Evolutionary conservation across 2,329 filamentous ascomycete genomes (phyloP), one percentile per base, ranked within the genome.

Genomic region (Didymella pomorum): DNA sequence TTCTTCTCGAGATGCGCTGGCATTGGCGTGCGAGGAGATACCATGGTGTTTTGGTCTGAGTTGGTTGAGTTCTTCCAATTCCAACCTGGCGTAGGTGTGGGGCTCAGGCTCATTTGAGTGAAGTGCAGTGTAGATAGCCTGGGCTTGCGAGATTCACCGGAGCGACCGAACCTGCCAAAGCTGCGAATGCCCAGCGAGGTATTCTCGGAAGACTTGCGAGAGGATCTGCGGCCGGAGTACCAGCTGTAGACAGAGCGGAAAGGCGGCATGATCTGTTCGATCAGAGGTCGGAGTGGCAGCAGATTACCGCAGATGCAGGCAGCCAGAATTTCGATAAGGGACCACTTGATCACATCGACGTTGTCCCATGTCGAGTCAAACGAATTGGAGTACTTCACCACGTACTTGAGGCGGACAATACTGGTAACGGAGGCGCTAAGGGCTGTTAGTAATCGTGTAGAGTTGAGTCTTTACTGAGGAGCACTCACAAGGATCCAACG

Each of bases 291-390:
- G 7, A 66, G 58, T 14, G 63, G 51, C 37, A 66, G 43, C 20
- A 64, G 18, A 35, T 66, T 66, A 25, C 63, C 63, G 21, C 61
- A 63, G 6, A 64, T 57, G 28, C 61, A 66, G 12, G 63, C 63
- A 16, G 61, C 43, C 10, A 66, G 48, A 5, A 62, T 58, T 42
- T 66, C 63, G 25, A 66, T 64, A 4, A 64, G 51, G n/a, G 63
- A 66, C 63, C 63, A 66, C 21, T 62, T 64, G 51, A 61, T 50
- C 4, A 64, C 52, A 25, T 66, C 61, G n/a, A 62, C 63, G 14
- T 66, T 64, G 14, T 66, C 63, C 63, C 61, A 66, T 1, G 63
- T 66, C 7, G 58, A 56, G 52, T 64, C 61, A 26, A 52, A 63
- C 3, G 58, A 56, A 31, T 62, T 63, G 5, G 58, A 51, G 43